These are phyloP conservation scores for Kuraishia cidri DNA, from an alignment of 805 yeast species.

Conservation along the genomic window DNA sequence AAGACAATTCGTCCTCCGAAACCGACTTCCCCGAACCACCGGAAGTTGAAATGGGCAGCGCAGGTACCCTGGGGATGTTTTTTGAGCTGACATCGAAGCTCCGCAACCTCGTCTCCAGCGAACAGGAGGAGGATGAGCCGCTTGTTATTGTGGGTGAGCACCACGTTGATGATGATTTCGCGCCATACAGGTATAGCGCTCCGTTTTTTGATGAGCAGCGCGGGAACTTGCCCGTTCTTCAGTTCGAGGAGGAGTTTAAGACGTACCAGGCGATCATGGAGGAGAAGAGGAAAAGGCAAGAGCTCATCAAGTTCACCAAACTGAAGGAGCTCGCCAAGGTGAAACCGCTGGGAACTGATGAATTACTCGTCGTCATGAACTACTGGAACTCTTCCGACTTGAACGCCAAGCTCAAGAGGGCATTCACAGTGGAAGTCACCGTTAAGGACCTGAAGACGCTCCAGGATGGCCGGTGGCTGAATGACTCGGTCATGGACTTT, in stretches of 20 bases:
- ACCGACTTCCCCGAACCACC: too few species aligned
- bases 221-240: not conserved
- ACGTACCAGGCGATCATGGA: conserved; percentile 33
- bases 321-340: conserved; percentile 23
- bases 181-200: not conserved
- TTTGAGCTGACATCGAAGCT: conserved; percentile 8
- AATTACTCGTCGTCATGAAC: conserved; percentile 21
- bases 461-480: conserved; percentile 70
- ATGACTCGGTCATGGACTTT: conserved; percentile 84
- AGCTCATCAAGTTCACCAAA: conserved; percentile 23
- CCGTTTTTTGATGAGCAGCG: too few species aligned
- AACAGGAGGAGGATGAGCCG: conserved; percentile 19
- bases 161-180: conserved; percentile 10
- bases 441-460: conserved; percentile 67
- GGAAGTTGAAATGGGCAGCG: not conserved
- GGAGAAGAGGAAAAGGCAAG: conserved; percentile 28
- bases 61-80: not conserved
- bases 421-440: conserved; percentile 47
- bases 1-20: not conserved
- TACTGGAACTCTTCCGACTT: conserved; percentile 19
- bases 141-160: conserved; percentile 17
- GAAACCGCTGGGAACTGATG: conserved; percentile 19
- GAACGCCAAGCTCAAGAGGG: conserved; percentile 19
- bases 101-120: conserved; percentile 19
- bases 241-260: conserved; percentile 25